Percentiles rank a stretch among this genome's conserved stretches.
Evolutionary conservation across 768 basidiomycete species (phyloP).

Genomic region (Phanerodontia chrysosporium): DNA sequence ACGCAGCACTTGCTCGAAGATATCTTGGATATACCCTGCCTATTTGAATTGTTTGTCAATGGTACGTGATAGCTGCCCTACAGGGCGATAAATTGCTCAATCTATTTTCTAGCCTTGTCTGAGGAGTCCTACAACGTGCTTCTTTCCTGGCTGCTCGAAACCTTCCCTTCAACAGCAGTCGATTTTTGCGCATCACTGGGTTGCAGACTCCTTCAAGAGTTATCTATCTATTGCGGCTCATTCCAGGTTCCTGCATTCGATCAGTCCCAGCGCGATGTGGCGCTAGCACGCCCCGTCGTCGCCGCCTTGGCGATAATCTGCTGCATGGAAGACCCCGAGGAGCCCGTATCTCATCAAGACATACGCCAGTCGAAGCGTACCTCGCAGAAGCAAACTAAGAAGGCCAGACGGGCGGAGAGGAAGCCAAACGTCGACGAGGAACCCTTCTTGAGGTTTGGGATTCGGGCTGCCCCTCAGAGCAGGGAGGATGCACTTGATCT

Average conservation of each 20-base stretch:
- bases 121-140: neutral
- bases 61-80: neutral
- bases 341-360: slow-evolving; percentile 3
- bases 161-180: neutral
- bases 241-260: neutral
- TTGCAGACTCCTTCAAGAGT: neutral
- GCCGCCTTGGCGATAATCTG: neutral
- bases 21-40: neutral
- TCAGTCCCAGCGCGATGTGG: neutral
- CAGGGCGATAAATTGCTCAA: neutral
- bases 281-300: neutral
- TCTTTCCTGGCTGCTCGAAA: neutral
- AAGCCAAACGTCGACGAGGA: slow-evolving; percentile 19
- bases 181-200: neutral
- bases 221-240: neutral
- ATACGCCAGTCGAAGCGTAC: neutral
- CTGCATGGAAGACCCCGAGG: neutral
- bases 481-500: slow-evolving; percentile 17
- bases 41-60: slow-evolving; percentile 3
- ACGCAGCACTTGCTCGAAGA: neutral
- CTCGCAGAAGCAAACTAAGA: slow-evolving; percentile 11
- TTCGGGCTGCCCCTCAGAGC: slow-evolving; percentile 21
- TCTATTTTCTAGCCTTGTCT: neutral
- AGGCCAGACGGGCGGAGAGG: slow-evolving; percentile 16
- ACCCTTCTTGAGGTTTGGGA: slow-evolving; percentile 27